A percentile compares a stretch with the other conserved stretches of the same genome.
Evolutionary conservation across 352 stramenopile genomes (phyloP).

Genomic region (Phytophthora megakarya): DNA sequence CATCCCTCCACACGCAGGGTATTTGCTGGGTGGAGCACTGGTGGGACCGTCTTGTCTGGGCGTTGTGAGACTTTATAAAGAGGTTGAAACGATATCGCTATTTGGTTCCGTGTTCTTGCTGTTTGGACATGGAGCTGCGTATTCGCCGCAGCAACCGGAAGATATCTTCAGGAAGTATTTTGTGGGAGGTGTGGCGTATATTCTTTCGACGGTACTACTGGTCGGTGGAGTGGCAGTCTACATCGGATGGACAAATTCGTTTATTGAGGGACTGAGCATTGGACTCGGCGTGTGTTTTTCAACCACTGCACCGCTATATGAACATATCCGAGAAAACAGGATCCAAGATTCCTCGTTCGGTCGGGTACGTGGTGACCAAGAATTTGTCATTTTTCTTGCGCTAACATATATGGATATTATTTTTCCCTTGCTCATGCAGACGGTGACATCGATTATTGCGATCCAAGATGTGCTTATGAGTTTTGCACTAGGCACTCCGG

Average conservation of each 20-base stretch:
- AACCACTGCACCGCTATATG: constrained; percentile 79
- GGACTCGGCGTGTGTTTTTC: constrained; percentile 83
- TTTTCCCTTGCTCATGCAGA: constrained; percentile 42
- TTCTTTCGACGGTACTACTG: constrained; percentile 67
- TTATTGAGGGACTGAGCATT: constrained; percentile 77
- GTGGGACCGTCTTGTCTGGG: constrained; percentile 90
- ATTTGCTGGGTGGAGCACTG: constrained; percentile 89
- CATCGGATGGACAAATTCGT: constrained; percentile 78
- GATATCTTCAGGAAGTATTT: constrained; percentile 77
- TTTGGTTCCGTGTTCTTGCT: constrained; percentile 94
- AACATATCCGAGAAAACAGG: constrained; percentile 80
- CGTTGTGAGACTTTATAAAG: constrained; percentile 87
- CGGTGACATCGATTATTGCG: constrained; percentile 84
- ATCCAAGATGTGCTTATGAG: constrained; percentile 89
- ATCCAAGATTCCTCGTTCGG: constrained; percentile 85
- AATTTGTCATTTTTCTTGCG: background rate
- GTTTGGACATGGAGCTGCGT: constrained; percentile 88
- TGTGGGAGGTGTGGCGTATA: constrained; percentile 74
- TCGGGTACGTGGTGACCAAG: constrained; percentile 42
- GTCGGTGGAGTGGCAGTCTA: constrained; percentile 74
- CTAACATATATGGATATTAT: background rate
- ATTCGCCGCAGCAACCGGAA: constrained; percentile 70
- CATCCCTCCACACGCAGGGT: constrained; percentile 90
- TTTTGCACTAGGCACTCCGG: constrained; percentile 80
- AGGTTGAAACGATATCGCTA: constrained; percentile 93